Percentiles rank a stretch among this genome's conserved stretches.
Evolutionary conservation across 768 basidiomycete species (phyloP).

Genomic region (Basidioascus undulatus): DNA sequence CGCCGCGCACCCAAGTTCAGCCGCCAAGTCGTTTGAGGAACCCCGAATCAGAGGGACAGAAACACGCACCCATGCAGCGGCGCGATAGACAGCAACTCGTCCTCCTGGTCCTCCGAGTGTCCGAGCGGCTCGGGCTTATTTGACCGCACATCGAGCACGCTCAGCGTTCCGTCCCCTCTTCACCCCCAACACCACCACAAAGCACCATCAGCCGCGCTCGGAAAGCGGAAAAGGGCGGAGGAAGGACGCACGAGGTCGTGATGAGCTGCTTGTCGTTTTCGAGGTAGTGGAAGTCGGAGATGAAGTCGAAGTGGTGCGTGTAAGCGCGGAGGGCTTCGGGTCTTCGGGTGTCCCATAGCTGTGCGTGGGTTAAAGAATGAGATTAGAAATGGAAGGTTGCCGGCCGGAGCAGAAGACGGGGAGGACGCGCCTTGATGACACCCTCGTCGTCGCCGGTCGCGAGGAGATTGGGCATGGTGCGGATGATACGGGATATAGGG

Average conservation of each 20-base stretch:
- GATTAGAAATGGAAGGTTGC: too few species aligned
- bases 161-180: slow-evolving; percentile 81
- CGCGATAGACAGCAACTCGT: slow-evolving; percentile 67
- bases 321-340: slow-evolving; percentile 39
- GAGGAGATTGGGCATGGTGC: slow-evolving; percentile 41
- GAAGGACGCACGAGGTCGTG: slow-evolving; percentile 45
- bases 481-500: slow-evolving; percentile 65
- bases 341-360: slow-evolving; percentile 80
- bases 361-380: slow-evolving; percentile 1
- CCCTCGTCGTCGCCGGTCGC: slow-evolving; percentile 86
- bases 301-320: slow-evolving; percentile 79
- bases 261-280: slow-evolving; percentile 63
- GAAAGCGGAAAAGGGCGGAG: neutral
- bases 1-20: neutral
- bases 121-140: slow-evolving; percentile 52
- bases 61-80: slow-evolving; percentile 48
- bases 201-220: neutral
- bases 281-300: slow-evolving; percentile 73
- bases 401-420: too few species aligned
- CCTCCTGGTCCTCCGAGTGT: slow-evolving; percentile 87
- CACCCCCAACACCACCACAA: neutral
- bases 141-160: slow-evolving; percentile 71
- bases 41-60: neutral
- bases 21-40: neutral
- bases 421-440: slow-evolving; percentile 47